Percentiles rank a stretch among this genome's conserved stretches.
Evolutionary conservation across 2,329 filamentous ascomycete genomes (phyloP).

Genomic region (Eurotiales sp.): DNA sequence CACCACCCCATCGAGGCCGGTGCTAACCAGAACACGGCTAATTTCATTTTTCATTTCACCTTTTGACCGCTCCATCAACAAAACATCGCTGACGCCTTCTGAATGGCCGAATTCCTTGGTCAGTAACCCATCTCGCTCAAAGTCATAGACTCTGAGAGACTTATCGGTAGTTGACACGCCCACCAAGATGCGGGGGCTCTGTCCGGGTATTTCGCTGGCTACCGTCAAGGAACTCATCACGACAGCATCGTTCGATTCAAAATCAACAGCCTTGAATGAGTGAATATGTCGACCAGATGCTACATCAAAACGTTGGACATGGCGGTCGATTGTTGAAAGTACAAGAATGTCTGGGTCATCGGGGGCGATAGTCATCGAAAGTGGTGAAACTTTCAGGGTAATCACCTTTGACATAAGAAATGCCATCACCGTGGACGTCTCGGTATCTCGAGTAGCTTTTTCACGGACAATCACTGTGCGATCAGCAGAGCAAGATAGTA

Average conservation of each 20-base stretch:
- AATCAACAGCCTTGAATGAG: conserved; percentile 79
- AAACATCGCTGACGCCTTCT: conserved; percentile 83
- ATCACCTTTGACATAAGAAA: conserved; percentile 75
- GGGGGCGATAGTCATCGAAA: conserved; percentile 71
- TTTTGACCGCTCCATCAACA: conserved; percentile 55
- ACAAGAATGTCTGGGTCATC: conserved; percentile 56
- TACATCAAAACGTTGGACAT: conserved; percentile 58
- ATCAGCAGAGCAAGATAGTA: conserved; percentile 86
- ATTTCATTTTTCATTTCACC: conserved; percentile 42
- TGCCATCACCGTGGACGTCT: conserved; percentile 58
- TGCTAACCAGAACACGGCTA: conserved; percentile 59
- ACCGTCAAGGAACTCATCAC: conserved; percentile 74
- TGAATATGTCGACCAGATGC: conserved; percentile 65
- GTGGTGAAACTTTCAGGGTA: conserved; percentile 78
- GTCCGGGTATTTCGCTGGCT: conserved; percentile 49
- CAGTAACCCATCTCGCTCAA: conserved; percentile 69
- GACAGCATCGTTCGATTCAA: conserved; percentile 74
- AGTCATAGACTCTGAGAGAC: conserved; percentile 85
- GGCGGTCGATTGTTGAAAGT: conserved; percentile 60
- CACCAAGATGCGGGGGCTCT: conserved; percentile 64
- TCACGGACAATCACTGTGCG: conserved; percentile 82
- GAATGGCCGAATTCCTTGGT: conserved; percentile 94
- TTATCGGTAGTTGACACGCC: conserved; percentile 96
- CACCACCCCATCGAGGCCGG: conserved; percentile 74
- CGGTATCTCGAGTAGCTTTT: conserved; percentile 62